Percentiles rank a stretch among this genome's conserved stretches.
These are phyloP conservation scores for Neurospora sp. DNA, from an alignment of 495 filamentous ascomycete genomes.

Conservation along the genomic window DNA sequence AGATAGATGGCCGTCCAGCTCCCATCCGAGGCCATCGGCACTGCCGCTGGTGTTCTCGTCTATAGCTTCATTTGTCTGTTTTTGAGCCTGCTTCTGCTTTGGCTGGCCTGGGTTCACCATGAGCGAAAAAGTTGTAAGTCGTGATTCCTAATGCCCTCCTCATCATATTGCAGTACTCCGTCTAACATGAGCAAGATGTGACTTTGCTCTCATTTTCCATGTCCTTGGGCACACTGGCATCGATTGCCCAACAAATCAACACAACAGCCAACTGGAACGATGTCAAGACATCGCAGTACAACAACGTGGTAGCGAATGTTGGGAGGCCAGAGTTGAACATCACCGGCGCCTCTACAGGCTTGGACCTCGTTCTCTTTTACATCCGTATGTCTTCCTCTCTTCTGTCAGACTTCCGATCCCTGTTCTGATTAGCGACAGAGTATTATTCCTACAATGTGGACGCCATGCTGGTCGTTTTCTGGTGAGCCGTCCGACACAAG, in stretches of 20 bases:
- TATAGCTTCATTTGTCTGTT: slow-evolving; percentile 34
- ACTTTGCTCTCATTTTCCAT: slow-evolving; percentile 30
- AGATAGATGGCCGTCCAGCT: slow-evolving; percentile 34
- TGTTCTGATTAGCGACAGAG: slow-evolving; percentile 19
- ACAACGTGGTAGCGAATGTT: slow-evolving; percentile 24
- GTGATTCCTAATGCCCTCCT: neutral
- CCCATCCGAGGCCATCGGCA: slow-evolving; percentile 27
- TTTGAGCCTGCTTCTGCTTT: slow-evolving; percentile 25
- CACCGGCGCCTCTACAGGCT: slow-evolving; percentile 30
- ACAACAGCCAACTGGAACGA: slow-evolving; percentile 31
- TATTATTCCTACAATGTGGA: slow-evolving; percentile 42
- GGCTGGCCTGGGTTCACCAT: slow-evolving; percentile 33
- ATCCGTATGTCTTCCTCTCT: slow-evolving; percentile 24
- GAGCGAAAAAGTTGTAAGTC: slow-evolving; percentile 38
- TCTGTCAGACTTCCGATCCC: neutral
- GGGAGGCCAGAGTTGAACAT: slow-evolving; percentile 35
- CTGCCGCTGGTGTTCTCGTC: slow-evolving; percentile 26
- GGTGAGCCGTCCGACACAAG: slow-evolving; percentile 15
- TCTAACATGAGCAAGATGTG: slow-evolving; percentile 25
- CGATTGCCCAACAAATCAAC: slow-evolving; percentile 37
- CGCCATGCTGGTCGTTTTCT: slow-evolving; percentile 36
- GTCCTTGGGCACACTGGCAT: slow-evolving; percentile 28
- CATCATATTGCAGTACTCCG: neutral
- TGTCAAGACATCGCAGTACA: slow-evolving; percentile 32
- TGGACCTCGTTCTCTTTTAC: slow-evolving; percentile 37